Evolutionary conservation across 2,329 filamentous ascomycete genomes (phyloP).

Genomic region (Sporothrix mexicana): DNA sequence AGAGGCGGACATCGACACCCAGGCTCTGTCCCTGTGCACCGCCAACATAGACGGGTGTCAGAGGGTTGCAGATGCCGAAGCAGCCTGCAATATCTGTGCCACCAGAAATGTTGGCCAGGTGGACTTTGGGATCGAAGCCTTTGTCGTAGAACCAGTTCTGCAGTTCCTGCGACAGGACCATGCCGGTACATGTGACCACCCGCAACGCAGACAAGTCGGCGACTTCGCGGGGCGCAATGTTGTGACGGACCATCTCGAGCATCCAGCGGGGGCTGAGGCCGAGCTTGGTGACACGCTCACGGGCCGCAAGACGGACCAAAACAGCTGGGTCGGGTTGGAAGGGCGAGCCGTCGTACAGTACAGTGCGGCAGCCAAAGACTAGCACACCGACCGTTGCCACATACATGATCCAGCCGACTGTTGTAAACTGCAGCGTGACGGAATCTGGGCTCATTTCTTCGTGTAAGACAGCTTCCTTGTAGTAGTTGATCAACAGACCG

Average conservation of each 20-base stretch:
- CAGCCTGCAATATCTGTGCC: constrained; percentile 75
- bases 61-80: constrained; percentile 69
- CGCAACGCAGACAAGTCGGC: constrained; percentile 67
- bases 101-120: constrained; percentile 75
- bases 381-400: constrained; percentile 65
- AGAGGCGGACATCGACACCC: constrained; percentile 61
- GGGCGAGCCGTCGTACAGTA: constrained; percentile 85
- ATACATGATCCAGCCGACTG: constrained; percentile 91
- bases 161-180: constrained; percentile 77
- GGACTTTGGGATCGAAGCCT: constrained; percentile 70
- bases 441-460: constrained; percentile 49
- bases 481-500: constrained; percentile 60
- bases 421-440: constrained; percentile 63
- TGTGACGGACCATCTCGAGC: constrained; percentile 70
- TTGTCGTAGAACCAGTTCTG: constrained; percentile 80
- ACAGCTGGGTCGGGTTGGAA: constrained; percentile 71
- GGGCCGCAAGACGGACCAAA: constrained; percentile 66
- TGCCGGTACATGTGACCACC: constrained; percentile 74
- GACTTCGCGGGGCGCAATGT: constrained; percentile 65
- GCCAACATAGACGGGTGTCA: constrained; percentile 68
- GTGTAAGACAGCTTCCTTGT: constrained; percentile 65
- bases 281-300: constrained; percentile 72
- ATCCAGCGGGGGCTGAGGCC: constrained; percentile 80
- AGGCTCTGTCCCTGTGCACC: constrained; percentile 58
- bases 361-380: constrained; percentile 62